Percentiles rank a stretch among this genome's conserved stretches.
Conservation (phyloP, 139 green algal species). For the Micractinium sp. region DNA sequence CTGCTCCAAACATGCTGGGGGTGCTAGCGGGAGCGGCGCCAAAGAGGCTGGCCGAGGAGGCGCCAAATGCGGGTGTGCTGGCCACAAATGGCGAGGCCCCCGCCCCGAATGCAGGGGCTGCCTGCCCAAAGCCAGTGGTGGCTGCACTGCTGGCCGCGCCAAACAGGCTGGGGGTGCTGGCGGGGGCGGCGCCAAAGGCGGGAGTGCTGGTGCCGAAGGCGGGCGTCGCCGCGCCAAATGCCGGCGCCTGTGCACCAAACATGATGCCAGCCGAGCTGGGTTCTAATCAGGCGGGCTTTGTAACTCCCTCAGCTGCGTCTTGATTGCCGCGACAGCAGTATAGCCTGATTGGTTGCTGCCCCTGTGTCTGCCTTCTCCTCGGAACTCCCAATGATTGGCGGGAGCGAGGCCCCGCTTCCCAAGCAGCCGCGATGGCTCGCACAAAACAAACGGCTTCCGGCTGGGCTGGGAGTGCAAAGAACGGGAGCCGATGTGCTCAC, state of each 20-base stretch:
- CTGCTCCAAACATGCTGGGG: constrained; percentile 8
- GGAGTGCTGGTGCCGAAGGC: neutral
- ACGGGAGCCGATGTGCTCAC: too few relatives aligned
- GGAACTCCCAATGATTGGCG: too few relatives aligned
- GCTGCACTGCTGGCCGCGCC: constrained; percentile 11
- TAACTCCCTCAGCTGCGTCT: too few relatives aligned
- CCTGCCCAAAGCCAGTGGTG: neutral
- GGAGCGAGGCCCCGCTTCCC: too few relatives aligned
- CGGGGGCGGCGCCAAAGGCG: constrained; percentile 22
- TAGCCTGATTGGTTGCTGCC: too few relatives aligned
- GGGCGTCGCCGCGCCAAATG: constrained; percentile 32
- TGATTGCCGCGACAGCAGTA: too few relatives aligned
- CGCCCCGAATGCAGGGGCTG: neutral
- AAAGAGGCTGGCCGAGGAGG: neutral
- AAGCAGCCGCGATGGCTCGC: too few relatives aligned
- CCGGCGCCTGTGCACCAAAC: constrained; percentile 9
- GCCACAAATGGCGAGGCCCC: neutral
- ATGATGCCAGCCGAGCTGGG: neutral
- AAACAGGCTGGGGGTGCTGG: constrained; percentile 27
- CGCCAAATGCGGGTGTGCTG: constrained; percentile 16
- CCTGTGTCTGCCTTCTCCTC: too few relatives aligned
- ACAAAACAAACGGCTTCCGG: too few relatives aligned
- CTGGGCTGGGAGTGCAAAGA: too few relatives aligned
- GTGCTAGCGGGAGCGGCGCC: constrained; percentile 1
- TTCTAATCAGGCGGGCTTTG: too few relatives aligned